Evolutionary conservation across 805 yeast species (phyloP), one percentile per base, ranked within the genome.

Genomic region (Millerozyma miso): DNA sequence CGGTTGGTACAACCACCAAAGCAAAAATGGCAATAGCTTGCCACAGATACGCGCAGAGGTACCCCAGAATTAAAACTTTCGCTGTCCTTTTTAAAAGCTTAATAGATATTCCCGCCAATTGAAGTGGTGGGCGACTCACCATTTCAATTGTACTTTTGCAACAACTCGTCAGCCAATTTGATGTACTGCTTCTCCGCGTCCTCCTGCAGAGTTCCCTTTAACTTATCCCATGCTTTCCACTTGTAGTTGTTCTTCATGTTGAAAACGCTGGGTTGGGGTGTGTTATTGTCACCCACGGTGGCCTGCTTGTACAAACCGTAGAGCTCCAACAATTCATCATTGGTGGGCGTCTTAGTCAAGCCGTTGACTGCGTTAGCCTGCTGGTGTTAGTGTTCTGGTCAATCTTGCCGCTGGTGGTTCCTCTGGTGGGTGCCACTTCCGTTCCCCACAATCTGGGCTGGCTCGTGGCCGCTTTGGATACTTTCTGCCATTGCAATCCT

Each of bases 281-380:
- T 85, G 52, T 65, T 67, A 78, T 88, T 88, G 77, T 93, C 99
- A 52, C 99, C 99, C 44, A 83, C 85, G 31, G 97, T 91, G 55
- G 98, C 96, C 74, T 93, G 99, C 71, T 93, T 93, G 84, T 77
- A 93, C 56, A 93, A 76, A 38, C 91, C 97, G 73, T 93, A 93
- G 57, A 93, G 76, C 65, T 83, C 70, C 60, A 91, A 76, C 60
- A 90, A 74, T 64, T 91, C 97, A 58, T 87, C 95, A 67, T 88
- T 91, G 54, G 71, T 64, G 55, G 98, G 97, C 65, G 84, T 85
- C 49, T 77, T 73, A 49, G 88, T 74, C 52, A 93, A 74, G 54
- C 75, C 69, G 65, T 83, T 81, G 54, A 88, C 96, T 42, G 86
- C 83, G 47, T 76, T 81, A 49, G 97, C 98, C 88, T 83, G 43